Percentiles rank a stretch among this genome's conserved stretches.
Conservation (phyloP, 257 asterid genomes). For the Solanum infundibuliforme region DNA sequence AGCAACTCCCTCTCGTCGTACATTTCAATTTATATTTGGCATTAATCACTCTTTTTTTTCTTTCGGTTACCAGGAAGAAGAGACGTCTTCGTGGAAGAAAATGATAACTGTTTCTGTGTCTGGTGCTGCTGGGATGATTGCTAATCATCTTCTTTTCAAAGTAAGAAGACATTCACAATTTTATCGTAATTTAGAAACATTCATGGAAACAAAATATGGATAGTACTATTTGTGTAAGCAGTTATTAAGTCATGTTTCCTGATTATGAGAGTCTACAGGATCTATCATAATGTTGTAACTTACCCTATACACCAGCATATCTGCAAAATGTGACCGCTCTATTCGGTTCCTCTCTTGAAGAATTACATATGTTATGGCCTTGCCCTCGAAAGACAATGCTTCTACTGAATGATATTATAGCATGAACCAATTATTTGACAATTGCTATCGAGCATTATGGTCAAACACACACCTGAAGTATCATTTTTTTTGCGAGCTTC, state of each 20-base stretch:
- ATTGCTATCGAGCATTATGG: background rate
- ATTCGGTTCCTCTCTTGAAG: background rate
- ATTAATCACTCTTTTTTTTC: background rate
- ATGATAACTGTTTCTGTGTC: slow-evolving; percentile 73
- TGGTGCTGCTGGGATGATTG: slow-evolving; percentile 98
- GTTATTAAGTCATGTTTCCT: background rate
- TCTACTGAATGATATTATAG: background rate
- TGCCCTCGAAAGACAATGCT: background rate
- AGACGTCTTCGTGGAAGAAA: slow-evolving; percentile 89
- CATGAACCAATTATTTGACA: background rate
- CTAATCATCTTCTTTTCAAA: slow-evolving; percentile 94
- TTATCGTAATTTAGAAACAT: background rate
- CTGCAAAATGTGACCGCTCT: background rate
- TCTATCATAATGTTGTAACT: background rate
- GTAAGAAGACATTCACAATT: slow-evolving; percentile 19
- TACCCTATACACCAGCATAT: background rate
- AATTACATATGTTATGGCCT: background rate
- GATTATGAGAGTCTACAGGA: background rate
- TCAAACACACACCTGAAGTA: background rate
- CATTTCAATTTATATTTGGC: background rate
- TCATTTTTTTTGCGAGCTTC: background rate
- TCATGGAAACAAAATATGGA: background rate
- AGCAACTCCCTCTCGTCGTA: too few relatives aligned
- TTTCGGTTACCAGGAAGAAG: slow-evolving; percentile 59
- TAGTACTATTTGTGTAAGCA: background rate